phyloP scores from a whole-genome alignment of 2,329 filamentous ascomycete species.

The Podosphaera fusca region DNA sequence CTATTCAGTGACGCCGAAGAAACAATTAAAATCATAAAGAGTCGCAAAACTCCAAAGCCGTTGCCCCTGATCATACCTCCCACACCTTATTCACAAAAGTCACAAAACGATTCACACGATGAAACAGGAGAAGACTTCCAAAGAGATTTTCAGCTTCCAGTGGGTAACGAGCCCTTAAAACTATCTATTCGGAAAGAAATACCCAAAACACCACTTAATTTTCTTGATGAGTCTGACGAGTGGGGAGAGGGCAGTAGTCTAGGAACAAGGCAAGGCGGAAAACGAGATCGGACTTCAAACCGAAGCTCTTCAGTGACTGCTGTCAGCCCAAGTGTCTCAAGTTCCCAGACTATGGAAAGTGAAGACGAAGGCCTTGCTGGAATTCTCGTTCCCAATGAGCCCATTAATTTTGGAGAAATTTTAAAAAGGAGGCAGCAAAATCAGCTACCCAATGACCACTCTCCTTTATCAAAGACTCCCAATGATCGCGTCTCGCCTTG shows the following conservation, averaged over 20 bases:
- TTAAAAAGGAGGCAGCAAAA: constrained; percentile 47
- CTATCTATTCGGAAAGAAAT: constrained; percentile 37
- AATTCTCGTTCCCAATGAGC: constrained; percentile 63
- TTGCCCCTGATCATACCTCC: constrained; percentile 32
- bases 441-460: constrained; percentile 28
- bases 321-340: constrained; percentile 78
- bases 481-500: constrained; percentile 13
- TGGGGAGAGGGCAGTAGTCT: constrained; percentile 87
- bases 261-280: constrained; percentile 70
- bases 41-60: constrained; percentile 26
- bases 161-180: constrained; percentile 36
- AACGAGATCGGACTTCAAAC: constrained; percentile 53
- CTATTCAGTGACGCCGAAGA: constrained; percentile 37
- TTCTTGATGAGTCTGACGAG: constrained; percentile 60
- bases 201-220: constrained; percentile 35
- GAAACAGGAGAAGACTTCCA: constrained; percentile 44
- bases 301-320: constrained; percentile 74
- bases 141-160: constrained; percentile 47
- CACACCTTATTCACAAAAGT: constrained; percentile 17
- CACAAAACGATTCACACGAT: constrained; percentile 18
- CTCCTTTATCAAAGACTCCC: constrained; percentile 17
- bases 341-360: constrained; percentile 75
- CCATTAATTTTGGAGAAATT: constrained; percentile 60
- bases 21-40: constrained; percentile 47
- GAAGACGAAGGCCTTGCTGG: constrained; percentile 84